Conservation (phyloP, 345 rosid genomes). For the Toxicodendron radicans region DNA sequence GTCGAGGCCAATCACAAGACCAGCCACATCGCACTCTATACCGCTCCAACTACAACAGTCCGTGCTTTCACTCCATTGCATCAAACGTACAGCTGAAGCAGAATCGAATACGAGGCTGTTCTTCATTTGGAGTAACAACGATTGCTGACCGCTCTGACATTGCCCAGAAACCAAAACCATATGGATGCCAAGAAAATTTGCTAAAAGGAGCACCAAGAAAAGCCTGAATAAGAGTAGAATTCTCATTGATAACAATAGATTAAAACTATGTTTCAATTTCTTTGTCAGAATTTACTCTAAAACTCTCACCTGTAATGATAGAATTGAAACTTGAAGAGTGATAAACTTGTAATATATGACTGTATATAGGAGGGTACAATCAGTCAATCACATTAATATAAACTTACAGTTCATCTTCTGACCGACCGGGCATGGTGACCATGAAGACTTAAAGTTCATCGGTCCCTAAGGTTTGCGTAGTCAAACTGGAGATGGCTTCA, state of each 20-base stretch:
- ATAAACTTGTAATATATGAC: not conserved
- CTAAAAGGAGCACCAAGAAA: not conserved
- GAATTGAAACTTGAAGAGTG: not conserved
- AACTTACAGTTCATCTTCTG: too few relatives aligned
- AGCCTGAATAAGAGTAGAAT: constrained; percentile 1
- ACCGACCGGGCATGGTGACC: too few relatives aligned
- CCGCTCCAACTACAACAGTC: constrained; percentile 36
- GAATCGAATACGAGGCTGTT: not conserved
- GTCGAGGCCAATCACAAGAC: constrained; percentile 25
- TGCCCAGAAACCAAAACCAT: constrained; percentile 18
- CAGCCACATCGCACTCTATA: constrained; percentile 11
- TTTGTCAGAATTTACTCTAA: not conserved
- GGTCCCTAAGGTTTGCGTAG: too few relatives aligned
- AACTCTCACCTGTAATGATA: not conserved
- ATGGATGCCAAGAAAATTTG: not conserved
- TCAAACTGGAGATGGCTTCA: too few relatives aligned
- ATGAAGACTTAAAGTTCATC: too few relatives aligned
- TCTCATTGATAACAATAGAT: constrained; percentile 11
- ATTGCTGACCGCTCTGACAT: constrained; percentile 19
- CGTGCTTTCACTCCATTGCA: not conserved
- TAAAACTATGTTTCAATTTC: too few relatives aligned
- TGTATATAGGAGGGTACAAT: too few relatives aligned
- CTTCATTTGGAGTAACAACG: constrained; percentile 10
- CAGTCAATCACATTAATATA: too few relatives aligned
- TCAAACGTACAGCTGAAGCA: not conserved